Conservation (phyloP, 495 filamentous ascomycete genomes). For the Aspergillus heteromorphus region DNA sequence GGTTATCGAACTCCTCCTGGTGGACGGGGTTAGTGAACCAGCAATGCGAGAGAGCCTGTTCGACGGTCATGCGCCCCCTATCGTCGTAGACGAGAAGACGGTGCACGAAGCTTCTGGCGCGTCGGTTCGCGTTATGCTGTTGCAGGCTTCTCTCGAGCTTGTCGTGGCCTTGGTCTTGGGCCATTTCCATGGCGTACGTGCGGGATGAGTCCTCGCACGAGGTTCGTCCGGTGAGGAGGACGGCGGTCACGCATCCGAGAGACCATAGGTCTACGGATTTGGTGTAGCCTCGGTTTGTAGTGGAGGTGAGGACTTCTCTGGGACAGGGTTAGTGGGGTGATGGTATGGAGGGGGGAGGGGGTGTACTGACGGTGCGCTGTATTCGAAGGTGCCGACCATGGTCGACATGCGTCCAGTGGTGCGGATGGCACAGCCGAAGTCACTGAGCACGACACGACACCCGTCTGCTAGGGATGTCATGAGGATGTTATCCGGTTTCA, state of each 20-base stretch:
- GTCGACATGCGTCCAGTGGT: slow-evolving; percentile 51
- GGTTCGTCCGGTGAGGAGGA: slow-evolving; percentile 45
- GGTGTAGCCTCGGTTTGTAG: slow-evolving; percentile 45
- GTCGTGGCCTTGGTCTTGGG: slow-evolving; percentile 24
- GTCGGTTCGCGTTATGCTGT: slow-evolving; percentile 32
- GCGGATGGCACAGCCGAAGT: slow-evolving; percentile 63
- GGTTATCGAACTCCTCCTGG: slow-evolving; percentile 34
- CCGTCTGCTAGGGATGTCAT: slow-evolving; percentile 46
- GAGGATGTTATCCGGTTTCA: slow-evolving; percentile 69
- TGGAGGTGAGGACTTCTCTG: slow-evolving; percentile 41
- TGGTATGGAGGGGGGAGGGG: slow-evolving; percentile 5
- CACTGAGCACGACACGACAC: slow-evolving; percentile 61
- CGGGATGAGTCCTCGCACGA: slow-evolving; percentile 28
- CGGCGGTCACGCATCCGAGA: slow-evolving; percentile 47
- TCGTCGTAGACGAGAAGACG: slow-evolving; percentile 50
- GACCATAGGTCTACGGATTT: slow-evolving; percentile 62
- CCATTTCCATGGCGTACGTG: slow-evolving; percentile 13
- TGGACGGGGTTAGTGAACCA: slow-evolving; percentile 53
- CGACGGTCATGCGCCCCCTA: slow-evolving; percentile 44
- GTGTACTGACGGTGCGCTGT: slow-evolving; percentile 64
- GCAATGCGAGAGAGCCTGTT: slow-evolving; percentile 48
- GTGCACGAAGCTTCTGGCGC: slow-evolving; percentile 50
- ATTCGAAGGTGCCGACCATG: slow-evolving; percentile 58
- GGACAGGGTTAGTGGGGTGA: slow-evolving; percentile 15
- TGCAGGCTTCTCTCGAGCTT: slow-evolving; percentile 28